Evolutionary conservation across 352 stramenopile genomes (phyloP).

Genomic region (Pythium apleroticum): DNA sequence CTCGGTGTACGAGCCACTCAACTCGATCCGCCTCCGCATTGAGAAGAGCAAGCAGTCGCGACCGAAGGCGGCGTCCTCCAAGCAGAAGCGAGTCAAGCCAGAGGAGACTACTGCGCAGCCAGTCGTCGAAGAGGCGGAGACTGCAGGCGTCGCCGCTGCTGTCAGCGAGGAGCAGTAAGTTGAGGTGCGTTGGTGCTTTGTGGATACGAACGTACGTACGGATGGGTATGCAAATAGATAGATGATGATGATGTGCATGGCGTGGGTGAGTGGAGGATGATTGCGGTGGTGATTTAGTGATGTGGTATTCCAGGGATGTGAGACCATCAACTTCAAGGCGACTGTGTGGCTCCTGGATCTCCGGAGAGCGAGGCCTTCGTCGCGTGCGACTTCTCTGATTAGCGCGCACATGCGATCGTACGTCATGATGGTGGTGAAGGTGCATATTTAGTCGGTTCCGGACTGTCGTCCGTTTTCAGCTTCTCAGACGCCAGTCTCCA

Average conservation of each 20-base stretch:
- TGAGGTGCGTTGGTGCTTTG: not conserved
- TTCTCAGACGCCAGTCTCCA: not conserved
- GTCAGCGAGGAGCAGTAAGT: not conserved
- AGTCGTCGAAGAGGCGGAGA: not conserved
- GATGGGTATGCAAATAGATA: not conserved
- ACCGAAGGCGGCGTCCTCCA: slow-evolving; percentile 24
- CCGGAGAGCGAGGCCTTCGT: not conserved
- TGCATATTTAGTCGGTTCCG: not conserved
- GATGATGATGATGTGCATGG: not conserved
- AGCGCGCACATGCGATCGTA: not conserved
- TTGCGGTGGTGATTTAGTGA: not conserved
- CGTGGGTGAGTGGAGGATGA: not conserved
- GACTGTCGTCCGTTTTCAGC: not conserved
- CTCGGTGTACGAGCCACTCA: slow-evolving; percentile 46
- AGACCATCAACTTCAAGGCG: not conserved
- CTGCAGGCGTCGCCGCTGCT: not conserved
- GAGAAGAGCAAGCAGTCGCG: slow-evolving; percentile 31
- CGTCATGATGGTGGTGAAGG: not conserved
- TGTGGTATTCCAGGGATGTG: not conserved
- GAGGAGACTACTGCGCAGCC: not conserved
- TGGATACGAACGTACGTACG: not conserved
- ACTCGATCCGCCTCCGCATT: slow-evolving; percentile 32
- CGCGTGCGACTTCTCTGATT: not conserved
- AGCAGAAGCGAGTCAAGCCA: slow-evolving; percentile 14
- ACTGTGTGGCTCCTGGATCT: not conserved